Base-by-base conservation (phyloP, 1,139 yeast genomes). In the Debaryomycetaceae sp. region DNA sequence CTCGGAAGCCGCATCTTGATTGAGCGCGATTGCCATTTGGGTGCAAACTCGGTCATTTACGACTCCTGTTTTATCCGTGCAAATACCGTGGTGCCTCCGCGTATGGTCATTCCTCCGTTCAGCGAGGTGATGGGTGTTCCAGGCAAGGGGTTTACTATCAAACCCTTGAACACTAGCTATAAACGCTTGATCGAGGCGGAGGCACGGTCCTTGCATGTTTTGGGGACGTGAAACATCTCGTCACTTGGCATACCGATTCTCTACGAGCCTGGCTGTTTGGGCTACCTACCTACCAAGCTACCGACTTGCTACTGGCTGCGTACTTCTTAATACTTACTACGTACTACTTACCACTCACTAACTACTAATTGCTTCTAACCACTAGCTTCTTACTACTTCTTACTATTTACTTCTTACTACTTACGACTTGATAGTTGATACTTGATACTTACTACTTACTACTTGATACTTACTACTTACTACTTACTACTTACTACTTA, bases 1-100 rank as follows among this genome's bases (percentile, higher is more conserved):
- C 62, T 80, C 11, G 90, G 87, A 1, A 63, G 58, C 35, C 49
- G 80, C 30, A 80, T 79, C 19, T 37, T 56, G 7, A 55, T 80
- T 4, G 86, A 68, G 16, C 38, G 43, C 1, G 38, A 55, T 23
- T 65, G 71, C 34, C 28, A 33, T 0, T 37, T 70, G 15, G 58
- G 69, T 7, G 56, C 61, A 34, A 53, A 62, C 30, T 55, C 68
- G 4, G 62, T 74, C n/a, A 53, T 80, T 20, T 71, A 74, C 38
- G 86, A 78, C 40, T 73, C 82, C 39, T 77, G 76, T 23, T 44
- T 71, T 8, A 55, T 80, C 2, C 62, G 62, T 13, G 55, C 58
- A 22, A 62, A 62, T 13, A 55, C 77, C 0, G 52, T 49, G 4
- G 45, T 80, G 2, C 82, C 87, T 0, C 65, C 73, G 2, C 60